Evolutionary conservation across 2,329 filamentous ascomycete genomes (phyloP), one percentile per base, ranked within the genome.

Genomic region (Monilinia fructigena): DNA sequence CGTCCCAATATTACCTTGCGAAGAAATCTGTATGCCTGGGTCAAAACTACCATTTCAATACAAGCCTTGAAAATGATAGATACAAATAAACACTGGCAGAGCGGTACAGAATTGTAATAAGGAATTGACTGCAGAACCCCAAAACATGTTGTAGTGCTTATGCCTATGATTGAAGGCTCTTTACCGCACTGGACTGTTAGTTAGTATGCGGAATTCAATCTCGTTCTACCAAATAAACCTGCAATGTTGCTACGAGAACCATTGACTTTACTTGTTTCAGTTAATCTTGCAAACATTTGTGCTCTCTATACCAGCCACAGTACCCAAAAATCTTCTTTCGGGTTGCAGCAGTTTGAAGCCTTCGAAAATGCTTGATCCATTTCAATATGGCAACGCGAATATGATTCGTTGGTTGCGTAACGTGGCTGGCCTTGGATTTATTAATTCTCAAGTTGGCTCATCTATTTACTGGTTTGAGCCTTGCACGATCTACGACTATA

Each of bases 321-420:
- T 31, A n/a, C 63, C 47, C 28, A 60, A 50, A 26, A 14, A 47
- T 35, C 23, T n/a, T 52, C 8, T 16, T 35, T 53, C 55, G 55
- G 55, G 47, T 31, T 50, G 55, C 47, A 53, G 47, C 45, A 42
- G 23, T 28, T 31, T 31, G 35, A 60, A 59, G 45, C 23, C n/a
- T 65, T 65, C 23, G n/a, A 45, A 16, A 60, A 31, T 63, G 35
- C 47, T 60, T 60, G 31, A 65, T 18, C 55, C 18, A 31, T 31
- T 54, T 47, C 35, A 20, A 63, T 26, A n/a, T 42, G 35, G 55
- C 53, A 40, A 35, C 31, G 60, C 63, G 26, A 53, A 26, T 50
- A 65, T 50, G 7, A 26, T 54, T 23, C 28, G 12, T 60, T 45
- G 28, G 45, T 65, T 60, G 4, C 18, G 35, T 65, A 55, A 65